These are phyloP conservation scores for Kentomonas sorsogonicus DNA, from an alignment of 208 protist genomes.

Conservation along the genomic window DNA sequence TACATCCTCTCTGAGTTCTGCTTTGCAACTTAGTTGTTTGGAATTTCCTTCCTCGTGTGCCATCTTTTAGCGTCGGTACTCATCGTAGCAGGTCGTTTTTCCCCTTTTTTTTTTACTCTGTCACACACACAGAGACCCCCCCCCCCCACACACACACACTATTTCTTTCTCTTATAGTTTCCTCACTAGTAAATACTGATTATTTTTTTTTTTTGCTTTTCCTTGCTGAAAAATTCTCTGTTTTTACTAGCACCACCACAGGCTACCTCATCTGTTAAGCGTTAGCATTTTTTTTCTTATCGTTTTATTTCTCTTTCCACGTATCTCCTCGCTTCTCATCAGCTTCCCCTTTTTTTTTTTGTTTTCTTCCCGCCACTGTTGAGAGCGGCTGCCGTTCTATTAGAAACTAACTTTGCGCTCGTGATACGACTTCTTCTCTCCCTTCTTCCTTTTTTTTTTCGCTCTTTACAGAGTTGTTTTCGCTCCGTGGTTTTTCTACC, in stretches of 20 bases:
- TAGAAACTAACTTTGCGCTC: background rate
- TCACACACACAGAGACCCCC: background rate
- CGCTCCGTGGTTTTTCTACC: background rate
- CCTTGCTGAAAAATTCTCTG: background rate
- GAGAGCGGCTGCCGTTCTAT: background rate
- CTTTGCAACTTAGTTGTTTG: too few relatives aligned
- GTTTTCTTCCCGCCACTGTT: background rate
- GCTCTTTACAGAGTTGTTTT: background rate
- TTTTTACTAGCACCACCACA: background rate
- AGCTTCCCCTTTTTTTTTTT: background rate
- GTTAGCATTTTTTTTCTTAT: background rate
- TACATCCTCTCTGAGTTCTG: background rate
- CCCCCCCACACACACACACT: background rate
- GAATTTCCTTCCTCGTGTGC: too few relatives aligned
- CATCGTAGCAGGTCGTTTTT: too few relatives aligned
- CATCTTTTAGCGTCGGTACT: too few relatives aligned
- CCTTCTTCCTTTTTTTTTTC: constrained; percentile 8
- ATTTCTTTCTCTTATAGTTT: background rate
- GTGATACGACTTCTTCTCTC: too few relatives aligned
- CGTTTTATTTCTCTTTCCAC: background rate
- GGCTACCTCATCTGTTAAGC: background rate
- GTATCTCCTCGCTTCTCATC: too few relatives aligned
- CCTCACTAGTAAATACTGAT: background rate
- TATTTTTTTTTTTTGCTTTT: constrained; percentile 11
- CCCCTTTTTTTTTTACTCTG: background rate